Evolutionary conservation across 1,139 yeast species (phyloP), one percentile per base, ranked within the genome.

Genomic region (Magnusiomyces magnusii): DNA sequence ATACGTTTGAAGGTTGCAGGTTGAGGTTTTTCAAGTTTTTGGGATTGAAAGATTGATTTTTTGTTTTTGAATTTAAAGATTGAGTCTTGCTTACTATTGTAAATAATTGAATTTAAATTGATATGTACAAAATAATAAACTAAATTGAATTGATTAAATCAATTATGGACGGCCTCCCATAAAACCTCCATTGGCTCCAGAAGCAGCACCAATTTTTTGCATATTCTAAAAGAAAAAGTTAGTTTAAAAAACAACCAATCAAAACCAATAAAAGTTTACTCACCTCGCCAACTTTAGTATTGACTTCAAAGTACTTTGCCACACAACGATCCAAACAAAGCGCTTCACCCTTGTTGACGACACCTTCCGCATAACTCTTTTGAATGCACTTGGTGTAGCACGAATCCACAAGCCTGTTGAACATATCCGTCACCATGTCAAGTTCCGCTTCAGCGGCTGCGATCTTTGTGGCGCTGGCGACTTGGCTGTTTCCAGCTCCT

Each of bases 261-360:
- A 49, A 27, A 25, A 36, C 21, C 7, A 54, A 51, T 1, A 28
- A 3, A 17, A 56, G 3, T 39, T 17, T 23, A 68, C 71, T 64
- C 57, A 69, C 72, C 72, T 92, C 98, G 66, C 98, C 98, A 65
- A 95, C 97, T 77, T 91, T 88, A 65, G 90, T 95, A 74, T 93
- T 93, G 66, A 96, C 91, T 69, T 91, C 97, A 68, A 95, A 95
- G 76, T 93, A 93, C 76, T 93, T 93, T 69, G 96, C 84, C 63
- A 93, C 99, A 78, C 99, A 93, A 80, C 99, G 86, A 77, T 93
- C 99, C 67, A 95, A 81, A 75, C 99, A 93, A 60, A 89, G 80
- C 54, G 93, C 84, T 76, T 93, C 99, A 69, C 81, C 85, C 78
- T 89, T 90, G 76, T 81, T 81, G 65, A 93, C 79, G 41, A 87